Base-by-base conservation (phyloP, 2,329 filamentous ascomycete genomes). In the Fusarium lateritium region DNA sequence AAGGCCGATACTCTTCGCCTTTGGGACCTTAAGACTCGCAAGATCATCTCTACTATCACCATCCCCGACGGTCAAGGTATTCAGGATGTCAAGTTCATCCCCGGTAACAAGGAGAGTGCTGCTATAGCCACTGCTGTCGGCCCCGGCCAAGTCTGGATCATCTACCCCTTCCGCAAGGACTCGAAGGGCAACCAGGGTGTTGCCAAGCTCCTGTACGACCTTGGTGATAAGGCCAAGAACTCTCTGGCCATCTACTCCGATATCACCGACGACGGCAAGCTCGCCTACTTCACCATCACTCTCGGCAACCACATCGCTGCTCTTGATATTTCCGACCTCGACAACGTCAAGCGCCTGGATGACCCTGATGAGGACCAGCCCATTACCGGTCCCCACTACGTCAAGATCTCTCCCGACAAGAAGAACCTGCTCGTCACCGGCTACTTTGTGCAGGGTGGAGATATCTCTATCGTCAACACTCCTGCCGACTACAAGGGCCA, bases 71-170 rank as follows among this genome's bases (percentile, higher is more conserved):
- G 86, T 36, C 81, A 82, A 40, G 88, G 88, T 63, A 89, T 90
- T 51, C 87, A 90, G 72, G 88, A 90, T 66, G 85, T 90, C 73
- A 90, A 90, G 76, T 89, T 89, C 78, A 90, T 90, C 65, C 88
- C 88, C 2, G 85, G 85, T 10, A 86, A 90, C 80, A 73, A 79
- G 8, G 87, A 90, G 65, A 80, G 80, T 34, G 88, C 87, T 33
- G 88, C 87, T 13, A 79, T 90, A 24, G 87, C 88, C 10, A 89
- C 87, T 2, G 87, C 88, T 17, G 87, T 90, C 21, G 83, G 84
- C 33, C 82, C 85, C 5, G 88, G 87, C 11, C 83, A 89, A 71
- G 85, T 89, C 68, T 90, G 88, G 88, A 85, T 89, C 75, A 89
- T 91, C 77, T 90, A 90, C 75, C 88, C 88, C 22, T 85, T 85